These are phyloP conservation scores for Meira miltonrushii DNA, from an alignment of 1,284 basidiomycete species.

Conservation along the genomic window DNA sequence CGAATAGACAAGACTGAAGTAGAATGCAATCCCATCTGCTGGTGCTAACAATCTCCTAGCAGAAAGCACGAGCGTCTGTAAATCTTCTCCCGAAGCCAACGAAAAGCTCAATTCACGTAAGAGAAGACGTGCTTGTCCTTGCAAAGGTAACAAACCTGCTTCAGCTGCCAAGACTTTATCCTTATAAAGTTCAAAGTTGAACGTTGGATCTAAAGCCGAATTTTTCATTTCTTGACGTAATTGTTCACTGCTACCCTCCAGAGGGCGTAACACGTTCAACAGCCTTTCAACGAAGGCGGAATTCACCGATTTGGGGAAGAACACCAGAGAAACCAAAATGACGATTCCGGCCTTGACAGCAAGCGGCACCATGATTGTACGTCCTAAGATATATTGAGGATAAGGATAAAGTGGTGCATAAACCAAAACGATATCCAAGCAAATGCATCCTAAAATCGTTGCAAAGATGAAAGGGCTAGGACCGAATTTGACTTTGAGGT, in stretches of 20 bases:
- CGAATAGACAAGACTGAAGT: constrained; percentile 51
- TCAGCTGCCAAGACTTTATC: constrained; percentile 58
- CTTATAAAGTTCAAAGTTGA: constrained; percentile 27
- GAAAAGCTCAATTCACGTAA: constrained; percentile 64
- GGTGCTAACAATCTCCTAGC: constrained; percentile 53
- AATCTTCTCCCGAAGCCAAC: constrained; percentile 63
- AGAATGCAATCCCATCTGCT: constrained; percentile 64
- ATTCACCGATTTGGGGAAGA: constrained; percentile 68
- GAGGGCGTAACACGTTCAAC: constrained; percentile 59
- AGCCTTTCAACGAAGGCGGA: constrained; percentile 62
- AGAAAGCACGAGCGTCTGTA: constrained; percentile 58
- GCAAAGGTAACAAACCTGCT: constrained; percentile 59
- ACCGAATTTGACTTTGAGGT: constrained; percentile 62
- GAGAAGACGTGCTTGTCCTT: constrained; percentile 60
- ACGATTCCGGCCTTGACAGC: constrained; percentile 62
- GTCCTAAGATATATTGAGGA: constrained; percentile 63
- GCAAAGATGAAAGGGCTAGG: constrained; percentile 66
- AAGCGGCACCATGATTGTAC: constrained; percentile 62
- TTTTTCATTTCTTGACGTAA: constrained; percentile 58
- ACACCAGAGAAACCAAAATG: constrained; percentile 58
- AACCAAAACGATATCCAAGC: constrained; percentile 63
- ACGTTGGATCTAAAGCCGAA: constrained; percentile 58
- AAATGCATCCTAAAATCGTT: constrained; percentile 57
- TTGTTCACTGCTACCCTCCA: constrained; percentile 57
- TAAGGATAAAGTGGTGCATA: constrained; percentile 65